Conservation (phyloP, 768 basidiomycete genomes). For the Mycena chlorophos region DNA sequence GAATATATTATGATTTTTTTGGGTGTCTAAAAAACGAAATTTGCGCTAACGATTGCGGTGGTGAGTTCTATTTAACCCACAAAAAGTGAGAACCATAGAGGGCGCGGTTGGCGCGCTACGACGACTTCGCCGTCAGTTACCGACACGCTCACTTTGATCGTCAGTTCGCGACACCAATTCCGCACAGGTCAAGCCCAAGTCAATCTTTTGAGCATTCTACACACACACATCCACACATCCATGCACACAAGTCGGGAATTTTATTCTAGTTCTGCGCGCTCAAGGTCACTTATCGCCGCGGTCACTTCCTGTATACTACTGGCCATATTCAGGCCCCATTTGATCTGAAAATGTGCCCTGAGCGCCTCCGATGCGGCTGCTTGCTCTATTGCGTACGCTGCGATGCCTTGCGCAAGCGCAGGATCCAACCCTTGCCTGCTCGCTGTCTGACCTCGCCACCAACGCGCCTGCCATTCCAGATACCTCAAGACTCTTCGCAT, state of each 20-base stretch:
- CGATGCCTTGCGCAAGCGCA: not conserved
- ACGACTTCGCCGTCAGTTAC: not conserved
- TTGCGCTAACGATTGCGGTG: not conserved
- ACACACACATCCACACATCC: not conserved
- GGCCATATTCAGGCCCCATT: not conserved
- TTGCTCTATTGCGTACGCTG: not conserved
- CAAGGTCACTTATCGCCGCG: not conserved
- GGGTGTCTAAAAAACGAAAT: not conserved
- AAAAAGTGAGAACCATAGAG: not conserved
- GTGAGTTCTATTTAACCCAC: not conserved
- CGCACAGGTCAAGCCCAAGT: not conserved
- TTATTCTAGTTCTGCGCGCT: not conserved
- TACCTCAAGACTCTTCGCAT: slow-evolving; percentile 8
- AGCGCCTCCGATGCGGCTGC: not conserved
- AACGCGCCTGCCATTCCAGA: slow-evolving; percentile 3
- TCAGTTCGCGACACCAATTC: not conserved
- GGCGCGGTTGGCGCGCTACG: not conserved
- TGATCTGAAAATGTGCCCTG: not conserved
- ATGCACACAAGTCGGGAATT: not conserved
- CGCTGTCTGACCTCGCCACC: slow-evolving; percentile 1
- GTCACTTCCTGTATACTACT: not conserved
- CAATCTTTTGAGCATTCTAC: not conserved
- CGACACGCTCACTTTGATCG: not conserved
- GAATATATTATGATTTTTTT: not conserved
- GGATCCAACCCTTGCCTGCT: not conserved